Conservation (phyloP, 257 asterid species). For the Solanum arcanum region DNA sequence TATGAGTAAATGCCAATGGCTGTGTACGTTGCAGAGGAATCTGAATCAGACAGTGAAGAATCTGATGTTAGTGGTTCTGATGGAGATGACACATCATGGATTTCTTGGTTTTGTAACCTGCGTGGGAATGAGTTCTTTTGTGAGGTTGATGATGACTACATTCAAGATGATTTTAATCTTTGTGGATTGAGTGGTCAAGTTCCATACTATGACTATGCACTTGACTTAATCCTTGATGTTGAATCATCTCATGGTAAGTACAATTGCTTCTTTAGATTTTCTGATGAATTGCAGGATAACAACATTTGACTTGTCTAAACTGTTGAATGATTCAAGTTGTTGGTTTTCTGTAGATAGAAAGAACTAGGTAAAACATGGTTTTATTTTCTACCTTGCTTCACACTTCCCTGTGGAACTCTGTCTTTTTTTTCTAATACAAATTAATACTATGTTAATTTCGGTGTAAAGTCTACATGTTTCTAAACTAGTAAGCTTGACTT, state of each 20-base stretch:
- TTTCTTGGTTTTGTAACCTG: conserved; percentile 97
- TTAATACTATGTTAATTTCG: not conserved
- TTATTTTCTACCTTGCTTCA: not conserved
- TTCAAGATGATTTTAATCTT: conserved; percentile 91
- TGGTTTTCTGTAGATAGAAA: not conserved
- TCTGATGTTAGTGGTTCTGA: conserved; percentile 95
- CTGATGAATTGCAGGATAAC: not conserved
- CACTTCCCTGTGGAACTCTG: not conserved
- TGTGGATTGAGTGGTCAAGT: conserved; percentile 97
- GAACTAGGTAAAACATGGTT: not conserved
- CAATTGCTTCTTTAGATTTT: not conserved
- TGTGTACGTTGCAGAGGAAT: conserved; percentile 57
- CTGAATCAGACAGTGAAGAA: conserved; percentile 89
- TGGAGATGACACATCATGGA: conserved; percentile 97
- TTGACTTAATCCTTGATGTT: conserved; percentile 87
- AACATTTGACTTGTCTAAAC: not conserved
- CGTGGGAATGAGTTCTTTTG: conserved; percentile 96
- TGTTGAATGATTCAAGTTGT: not conserved
- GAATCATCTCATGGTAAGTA: conserved; percentile 87
- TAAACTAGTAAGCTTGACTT: not conserved
- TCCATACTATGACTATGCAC: conserved; percentile 95
- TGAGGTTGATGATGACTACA: conserved; percentile 93
- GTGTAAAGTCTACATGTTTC: not conserved
- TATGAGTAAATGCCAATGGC: not conserved
- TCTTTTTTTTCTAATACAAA: not conserved